A percentile compares a stretch with the other conserved stretches of the same genome.
phyloP scores from a whole-genome alignment of 176 grass and related monocot species.

The Tillandsia leiboldiana region DNA sequence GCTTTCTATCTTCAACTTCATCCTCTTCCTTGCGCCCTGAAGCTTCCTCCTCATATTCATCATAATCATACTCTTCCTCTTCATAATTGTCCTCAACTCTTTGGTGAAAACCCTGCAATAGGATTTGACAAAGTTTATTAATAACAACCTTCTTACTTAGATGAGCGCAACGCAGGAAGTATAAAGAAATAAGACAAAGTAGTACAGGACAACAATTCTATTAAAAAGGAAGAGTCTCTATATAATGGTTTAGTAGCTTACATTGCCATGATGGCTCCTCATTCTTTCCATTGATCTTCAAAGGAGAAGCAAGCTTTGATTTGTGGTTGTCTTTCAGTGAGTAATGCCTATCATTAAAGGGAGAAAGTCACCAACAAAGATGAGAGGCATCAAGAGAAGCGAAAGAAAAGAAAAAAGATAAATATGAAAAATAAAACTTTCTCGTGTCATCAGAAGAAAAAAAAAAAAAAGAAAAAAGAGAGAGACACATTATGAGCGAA shows the following conservation, averaged over 20 bases:
- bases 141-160: not conserved
- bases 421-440: too few relatives aligned
- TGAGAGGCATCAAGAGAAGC: not conserved
- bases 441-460: too few relatives aligned
- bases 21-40: constrained; percentile 15
- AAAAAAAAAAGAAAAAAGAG: too few relatives aligned
- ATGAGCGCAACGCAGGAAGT: not conserved
- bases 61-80: constrained; percentile 20
- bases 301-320: not conserved
- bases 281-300: not conserved
- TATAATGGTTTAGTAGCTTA: constrained; percentile 7
- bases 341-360: not conserved
- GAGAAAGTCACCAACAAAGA: not conserved
- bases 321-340: not conserved
- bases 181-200: not conserved
- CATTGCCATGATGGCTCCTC: constrained; percentile 17
- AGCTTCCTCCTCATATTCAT: constrained; percentile 26
- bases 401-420: too few relatives aligned
- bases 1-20: constrained; percentile 15
- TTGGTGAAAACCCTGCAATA: constrained; percentile 22
- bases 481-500: too few relatives aligned
- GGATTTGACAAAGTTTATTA: not conserved
- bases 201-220: not conserved
- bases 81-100: constrained; percentile 8
- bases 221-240: not conserved